Base-by-base conservation (phyloP, 2,329 filamentous ascomycete species). In the Arthroderma sp. region DNA sequence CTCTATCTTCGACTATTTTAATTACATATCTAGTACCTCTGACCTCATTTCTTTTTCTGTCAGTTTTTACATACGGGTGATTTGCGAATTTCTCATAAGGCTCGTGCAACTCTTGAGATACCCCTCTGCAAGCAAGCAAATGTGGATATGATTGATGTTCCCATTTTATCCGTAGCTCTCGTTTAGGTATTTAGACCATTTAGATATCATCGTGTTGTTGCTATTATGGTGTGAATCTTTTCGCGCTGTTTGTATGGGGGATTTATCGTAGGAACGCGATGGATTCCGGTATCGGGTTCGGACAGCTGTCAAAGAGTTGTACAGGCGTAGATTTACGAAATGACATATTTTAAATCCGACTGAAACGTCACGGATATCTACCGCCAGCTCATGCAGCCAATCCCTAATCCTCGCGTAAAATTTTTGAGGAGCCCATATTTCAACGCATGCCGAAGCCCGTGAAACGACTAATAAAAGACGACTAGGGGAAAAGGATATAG, bases 81-180 rank as follows among this genome's bases (percentile, higher is more conserved):
- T 51, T 33, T 38, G 52, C 35, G 52, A 54, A 25, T 39, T 54
- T 39, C 35, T 41, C 35, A 54, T 25, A 54, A 43, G 38, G 52
- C 52, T 39, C 35, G 38, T 54, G 52, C 38, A 54, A 54, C 38
- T 39, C 38, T 33, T 54, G 35, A 54, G 38, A 39, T 54, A 51
- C 47, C 47, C 47, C 41, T 4, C 25, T 51, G 47, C 47, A 51
- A 51, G 15, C 47, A 31, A 51, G 28, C 23, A 51, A 51, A 25
- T 51, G 47, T 33, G 47, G 28, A 51, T 31, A n/a, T 15, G 47
- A 51, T 51, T 51, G 47, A 51, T 33, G 17, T 17, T 51, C 23
- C 23, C 47, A 25, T n/a, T 13, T 33, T 31, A 31, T 51, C 47
- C 47, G 47, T 51, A 51, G 47, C 25, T 17, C 15, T 51, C 33